A percentile compares a stretch with the other conserved stretches of the same genome.
These are phyloP conservation scores for Lentinula detonsa DNA, from an alignment of 768 basidiomycete genomes.

Conservation along the genomic window DNA sequence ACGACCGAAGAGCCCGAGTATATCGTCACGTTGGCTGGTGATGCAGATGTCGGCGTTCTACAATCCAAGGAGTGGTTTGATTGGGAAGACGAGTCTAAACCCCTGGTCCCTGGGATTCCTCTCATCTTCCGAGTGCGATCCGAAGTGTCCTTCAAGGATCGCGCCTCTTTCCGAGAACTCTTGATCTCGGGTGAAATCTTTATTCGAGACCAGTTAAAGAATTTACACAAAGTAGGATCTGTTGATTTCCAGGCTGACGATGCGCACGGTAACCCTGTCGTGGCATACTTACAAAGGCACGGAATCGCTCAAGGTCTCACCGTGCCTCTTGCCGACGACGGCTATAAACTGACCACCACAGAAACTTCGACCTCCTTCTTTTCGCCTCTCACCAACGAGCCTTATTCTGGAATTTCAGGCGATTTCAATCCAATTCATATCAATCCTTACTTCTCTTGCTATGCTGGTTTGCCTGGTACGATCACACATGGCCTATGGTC, in stretches of 20 bases:
- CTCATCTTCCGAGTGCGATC: slow-evolving; percentile 90
- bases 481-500: slow-evolving; percentile 99
- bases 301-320: slow-evolving; percentile 74
- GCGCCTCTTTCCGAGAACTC: slow-evolving; percentile 75
- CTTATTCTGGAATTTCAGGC: slow-evolving; percentile 92
- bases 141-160: slow-evolving; percentile 87
- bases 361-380: slow-evolving; percentile 61
- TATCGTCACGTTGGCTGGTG: slow-evolving; percentile 63
- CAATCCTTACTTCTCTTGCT: slow-evolving; percentile 97
- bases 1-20: slow-evolving; percentile 88
- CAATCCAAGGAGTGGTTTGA: slow-evolving; percentile 98
- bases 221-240: slow-evolving; percentile 81
- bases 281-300: slow-evolving; percentile 89
- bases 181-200: slow-evolving; percentile 82
- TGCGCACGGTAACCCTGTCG: slow-evolving; percentile 88
- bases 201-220: slow-evolving; percentile 83
- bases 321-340: slow-evolving; percentile 75
- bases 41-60: slow-evolving; percentile 84
- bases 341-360: slow-evolving; percentile 75
- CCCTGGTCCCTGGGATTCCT: slow-evolving; percentile 72
- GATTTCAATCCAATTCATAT: slow-evolving; percentile 99
- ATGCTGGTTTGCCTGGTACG: slow-evolving; percentile 87
- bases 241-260: slow-evolving; percentile 85
- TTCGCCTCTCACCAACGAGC: slow-evolving; percentile 88
- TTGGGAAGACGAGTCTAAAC: slow-evolving; percentile 80